These are phyloP conservation scores for Pseudocohnilembus persalinus DNA, from an alignment of 169 alveolate species.

Conservation along the genomic window DNA sequence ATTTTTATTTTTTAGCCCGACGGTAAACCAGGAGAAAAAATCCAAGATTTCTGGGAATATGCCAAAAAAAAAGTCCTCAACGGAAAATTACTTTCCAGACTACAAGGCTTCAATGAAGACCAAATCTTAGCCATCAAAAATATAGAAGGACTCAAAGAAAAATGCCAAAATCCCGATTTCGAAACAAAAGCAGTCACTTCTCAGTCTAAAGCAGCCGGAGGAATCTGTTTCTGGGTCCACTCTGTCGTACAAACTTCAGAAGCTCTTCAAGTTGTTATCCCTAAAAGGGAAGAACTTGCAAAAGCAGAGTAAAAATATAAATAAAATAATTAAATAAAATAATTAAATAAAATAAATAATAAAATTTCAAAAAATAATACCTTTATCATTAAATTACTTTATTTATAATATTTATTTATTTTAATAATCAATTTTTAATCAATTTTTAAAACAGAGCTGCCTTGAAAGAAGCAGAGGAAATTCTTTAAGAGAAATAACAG, in stretches of 20 bases:
- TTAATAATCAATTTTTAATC: too few species aligned
- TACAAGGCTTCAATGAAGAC: conserved; percentile 58
- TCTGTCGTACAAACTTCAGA: conserved; percentile 70
- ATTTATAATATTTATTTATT: too few species aligned
- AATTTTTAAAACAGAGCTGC: not conserved
- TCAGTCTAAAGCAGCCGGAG: conserved; percentile 73
- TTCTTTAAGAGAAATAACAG: conserved; percentile 55
- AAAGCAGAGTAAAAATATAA: conserved; percentile 64
- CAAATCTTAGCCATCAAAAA: conserved; percentile 62
- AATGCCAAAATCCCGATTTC: conserved; percentile 48
- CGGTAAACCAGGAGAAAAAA: conserved; percentile 55
- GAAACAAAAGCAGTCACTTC: conserved; percentile 52
- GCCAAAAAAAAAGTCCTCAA: conserved; percentile 85
- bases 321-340: too few species aligned
- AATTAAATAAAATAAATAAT: too few species aligned
- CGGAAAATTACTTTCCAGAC: conserved; percentile 50
- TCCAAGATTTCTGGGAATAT: conserved; percentile 86
- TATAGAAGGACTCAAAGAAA: conserved; percentile 52
- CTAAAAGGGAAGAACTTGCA: conserved; percentile 54
- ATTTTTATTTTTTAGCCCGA: too few species aligned
- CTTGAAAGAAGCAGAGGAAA: conserved; percentile 55
- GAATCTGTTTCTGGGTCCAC: conserved; percentile 71
- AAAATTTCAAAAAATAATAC: too few species aligned
- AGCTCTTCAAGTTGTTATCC: conserved; percentile 53
- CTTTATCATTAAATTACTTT: too few species aligned